Evolutionary conservation across 2,329 filamentous ascomycete genomes (phyloP), one percentile per base, ranked within the genome.

Genomic region (Parascedosporium putredinis): DNA sequence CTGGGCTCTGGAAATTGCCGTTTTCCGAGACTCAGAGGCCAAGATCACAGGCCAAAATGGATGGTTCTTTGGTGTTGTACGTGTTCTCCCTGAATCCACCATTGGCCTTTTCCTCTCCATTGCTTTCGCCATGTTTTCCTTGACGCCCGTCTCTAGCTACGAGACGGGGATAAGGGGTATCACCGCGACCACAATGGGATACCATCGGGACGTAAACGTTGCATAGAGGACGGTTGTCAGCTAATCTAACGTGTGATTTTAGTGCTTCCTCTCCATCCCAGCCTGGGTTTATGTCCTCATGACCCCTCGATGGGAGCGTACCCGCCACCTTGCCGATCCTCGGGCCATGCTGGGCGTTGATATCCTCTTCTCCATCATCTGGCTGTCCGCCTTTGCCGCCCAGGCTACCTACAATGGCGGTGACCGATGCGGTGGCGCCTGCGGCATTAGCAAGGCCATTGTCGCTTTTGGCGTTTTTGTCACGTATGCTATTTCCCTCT

Each of bases 251-350:
- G 6, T 44, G 5, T 27, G n/a, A n/a, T n/a, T n/a, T n/a, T 27
- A 85, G 81, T 83, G 78, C 64, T 84, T 84, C 66, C 64, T 85
- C 27, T 75, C 75, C 14, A 68, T 83, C 44, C 79, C 79, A 0
- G 78, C 78, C 42, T 80, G 80, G 69, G 72, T 85, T 53, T 86
- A 79, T 64, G 70, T 84, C 45, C 72, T 77, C 56, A 78, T 83
- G 73, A 76, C 79, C 3, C 81, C 81, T 38, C 73, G 81, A 49
- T 84, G 78, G 61, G 71, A 73, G 45, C 74, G 81, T 54, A 81
- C 81, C 4, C 73, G 77, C 50, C 77, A 71, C 54, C 70, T 81
- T 49, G 81, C 81, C 47, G 69, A 83, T 52, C 78, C 81, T 2
- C 75, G 79, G 55, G 80, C 71, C 53, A 79, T 85, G 71, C 65